Evolutionary conservation across 2,329 filamentous ascomycete species (phyloP).

Genomic region (Didymella lethalis): DNA sequence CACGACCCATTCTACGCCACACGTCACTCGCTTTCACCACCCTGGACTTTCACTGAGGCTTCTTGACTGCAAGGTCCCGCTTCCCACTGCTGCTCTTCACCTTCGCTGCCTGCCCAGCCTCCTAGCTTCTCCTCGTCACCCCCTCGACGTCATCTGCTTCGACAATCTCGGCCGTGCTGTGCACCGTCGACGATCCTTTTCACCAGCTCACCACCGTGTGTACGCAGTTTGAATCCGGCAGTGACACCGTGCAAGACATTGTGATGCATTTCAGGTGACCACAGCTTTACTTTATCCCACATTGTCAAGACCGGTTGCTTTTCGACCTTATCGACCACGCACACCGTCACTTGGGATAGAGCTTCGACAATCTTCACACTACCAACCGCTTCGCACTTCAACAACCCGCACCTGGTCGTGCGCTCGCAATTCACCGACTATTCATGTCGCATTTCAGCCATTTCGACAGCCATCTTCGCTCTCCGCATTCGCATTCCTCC

Average conservation of each 20-base stretch:
- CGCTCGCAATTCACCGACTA: constrained; percentile 12
- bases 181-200: constrained; percentile 26
- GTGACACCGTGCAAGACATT: constrained; percentile 26
- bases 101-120: constrained; percentile 4
- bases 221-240: constrained; percentile 5
- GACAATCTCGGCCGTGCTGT: constrained; percentile 30
- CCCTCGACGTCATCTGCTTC: constrained; percentile 19
- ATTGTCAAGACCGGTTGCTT: constrained; percentile 31
- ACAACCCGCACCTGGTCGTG: constrained; percentile 30
- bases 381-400: constrained; percentile 12
- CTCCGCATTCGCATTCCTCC: constrained; percentile 20
- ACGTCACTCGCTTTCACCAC: constrained; percentile 23
- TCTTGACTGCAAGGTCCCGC: constrained; percentile 16
- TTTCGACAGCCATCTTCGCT: constrained; percentile 17
- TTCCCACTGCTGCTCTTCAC: constrained; percentile 16
- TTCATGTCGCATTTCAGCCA: constrained; percentile 20
- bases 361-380: constrained; percentile 15
- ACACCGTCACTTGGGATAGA: constrained; percentile 29
- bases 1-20: constrained; percentile 21
- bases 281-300: constrained; percentile 30
- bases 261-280: constrained; percentile 45
- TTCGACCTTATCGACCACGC: constrained; percentile 22
- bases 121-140: neutral
- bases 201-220: constrained; percentile 4
- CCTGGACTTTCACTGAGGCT: constrained; percentile 17